Evolutionary conservation across 768 basidiomycete species (phyloP), one percentile per base, ranked within the genome.

Genomic region (Phaffia australis): DNA sequence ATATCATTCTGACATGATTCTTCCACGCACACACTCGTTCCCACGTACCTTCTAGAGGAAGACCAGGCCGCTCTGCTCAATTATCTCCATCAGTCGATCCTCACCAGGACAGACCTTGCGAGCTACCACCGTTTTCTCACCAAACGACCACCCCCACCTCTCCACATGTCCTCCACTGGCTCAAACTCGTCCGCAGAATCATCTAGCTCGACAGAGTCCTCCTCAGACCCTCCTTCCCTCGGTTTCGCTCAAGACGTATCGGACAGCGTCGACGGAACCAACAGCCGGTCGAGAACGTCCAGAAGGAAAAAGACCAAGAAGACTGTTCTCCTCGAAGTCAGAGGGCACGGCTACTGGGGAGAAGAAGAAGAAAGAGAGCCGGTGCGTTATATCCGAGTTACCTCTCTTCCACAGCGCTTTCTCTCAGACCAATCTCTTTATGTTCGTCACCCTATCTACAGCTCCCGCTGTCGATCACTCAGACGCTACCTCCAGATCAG

Each of bases 101-200:
- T 57, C 11, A 68, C 70, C 18, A 66, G 65, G 14, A 60, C 60
- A n/a, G 82, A 86, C 70, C 77, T 88, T 67, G 79, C 82, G 50
- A 76, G 80, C 23, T 86, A 84, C 71, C 78, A 83, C 66, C 84
- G 83, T 50, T 77, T 91, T 66, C 84, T 66, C n/a, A 14, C 15
- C 18, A 7, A 23, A 42, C 32, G 52, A 3, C 52, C 50, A 21
- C 23, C 23, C 21, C n/a, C 29, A 30, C 18, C 30, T 8, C 51
- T 32, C 11, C 61, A 48, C 16, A n/a, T 23, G 6, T 51, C 50
- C 50, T 52, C 35, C 23, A 21, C 11, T 2, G 63, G 25, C 16
- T 52, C 63, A 4, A 51, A 52, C 27, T 19, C 54, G 7, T 19
- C 16, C 16, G 61, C 42, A 5, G 50, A 30, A 9, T 62, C 61